A percentile compares a stretch with the other conserved stretches of the same genome.
Conservation (phyloP, 257 asterid species). For the Solanum pinnatisectum region DNA sequence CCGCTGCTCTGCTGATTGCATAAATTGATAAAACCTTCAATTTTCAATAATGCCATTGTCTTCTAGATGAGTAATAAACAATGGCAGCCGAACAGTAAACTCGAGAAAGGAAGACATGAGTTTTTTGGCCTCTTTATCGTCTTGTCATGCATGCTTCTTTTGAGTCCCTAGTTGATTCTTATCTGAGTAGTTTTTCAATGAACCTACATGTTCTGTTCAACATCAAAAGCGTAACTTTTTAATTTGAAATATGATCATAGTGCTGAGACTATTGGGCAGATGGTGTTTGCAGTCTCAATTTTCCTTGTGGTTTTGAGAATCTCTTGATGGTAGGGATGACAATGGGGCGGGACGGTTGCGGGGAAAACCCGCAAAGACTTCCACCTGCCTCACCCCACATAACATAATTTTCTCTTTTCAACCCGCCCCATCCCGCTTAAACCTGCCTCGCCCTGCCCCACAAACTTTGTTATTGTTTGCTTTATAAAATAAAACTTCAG, state of each 20-base stretch:
- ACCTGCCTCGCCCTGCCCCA: not conserved
- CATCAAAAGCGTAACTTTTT: not conserved
- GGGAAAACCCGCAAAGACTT: not conserved
- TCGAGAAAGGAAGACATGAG: not conserved
- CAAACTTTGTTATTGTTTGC: not conserved
- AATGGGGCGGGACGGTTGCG: not conserved
- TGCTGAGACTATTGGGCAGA: not conserved
- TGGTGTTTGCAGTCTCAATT: not conserved
- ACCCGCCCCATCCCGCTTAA: rapidly evolving
- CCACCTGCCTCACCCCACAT: not conserved
- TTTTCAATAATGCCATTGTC: not conserved
- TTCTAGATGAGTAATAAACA: not conserved
- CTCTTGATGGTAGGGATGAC: not conserved
- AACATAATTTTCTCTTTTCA: not conserved
- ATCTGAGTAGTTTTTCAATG: not conserved
- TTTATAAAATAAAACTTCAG: not conserved
- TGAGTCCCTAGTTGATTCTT: not conserved
- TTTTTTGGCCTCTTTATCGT: not conserved
- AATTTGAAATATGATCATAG: not conserved
- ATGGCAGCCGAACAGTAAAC: not conserved
- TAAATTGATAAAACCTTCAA: not conserved
- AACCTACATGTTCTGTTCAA: not conserved
- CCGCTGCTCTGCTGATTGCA: not conserved
- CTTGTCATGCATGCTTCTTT: not conserved
- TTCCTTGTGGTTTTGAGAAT: not conserved